Percentiles rank a stretch among this genome's conserved stretches.
Conservation (phyloP, 2,329 filamentous ascomycete genomes). For the Teratosphaeriaceae sp. region DNA sequence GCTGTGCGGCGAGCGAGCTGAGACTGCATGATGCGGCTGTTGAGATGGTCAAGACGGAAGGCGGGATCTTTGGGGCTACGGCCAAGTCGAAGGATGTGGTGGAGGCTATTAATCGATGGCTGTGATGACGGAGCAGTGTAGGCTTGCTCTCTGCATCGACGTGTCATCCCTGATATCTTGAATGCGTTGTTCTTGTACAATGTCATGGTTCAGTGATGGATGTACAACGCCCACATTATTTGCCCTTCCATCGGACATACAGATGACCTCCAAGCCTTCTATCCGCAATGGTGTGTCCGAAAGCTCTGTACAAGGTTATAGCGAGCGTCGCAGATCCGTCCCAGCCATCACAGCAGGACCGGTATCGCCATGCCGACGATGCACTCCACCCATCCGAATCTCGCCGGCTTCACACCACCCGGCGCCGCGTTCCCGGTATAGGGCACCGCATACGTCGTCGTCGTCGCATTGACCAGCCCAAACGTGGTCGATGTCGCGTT, state of each 20-base stretch:
- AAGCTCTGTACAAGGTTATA: not conserved
- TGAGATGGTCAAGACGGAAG: slow-evolving; percentile 41
- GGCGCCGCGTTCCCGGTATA: not conserved
- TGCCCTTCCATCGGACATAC: too few relatives aligned
- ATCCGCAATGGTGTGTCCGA: not conserved
- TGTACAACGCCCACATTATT: too few relatives aligned
- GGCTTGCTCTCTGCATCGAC: too few relatives aligned
- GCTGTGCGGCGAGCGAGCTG: slow-evolving; percentile 37
- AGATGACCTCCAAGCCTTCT: too few relatives aligned
- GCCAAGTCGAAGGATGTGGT: slow-evolving; percentile 14
- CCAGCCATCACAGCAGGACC: not conserved
- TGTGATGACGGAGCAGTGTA: too few relatives aligned
- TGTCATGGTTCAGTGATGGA: too few relatives aligned
- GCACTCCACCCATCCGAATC: not conserved
- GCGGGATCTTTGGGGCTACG: slow-evolving; percentile 22
- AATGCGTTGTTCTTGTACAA: too few relatives aligned
- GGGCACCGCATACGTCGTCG: not conserved
- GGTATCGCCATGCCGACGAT: not conserved
- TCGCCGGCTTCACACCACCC: not conserved
- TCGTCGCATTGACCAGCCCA: not conserved
- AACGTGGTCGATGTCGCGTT: slow-evolving; percentile 1
- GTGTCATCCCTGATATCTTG: not conserved
- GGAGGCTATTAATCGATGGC: not conserved
- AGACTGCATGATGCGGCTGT: slow-evolving; percentile 36
- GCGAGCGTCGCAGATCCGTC: not conserved